A percentile compares a stretch with the other conserved stretches of the same genome.
phyloP scores from a whole-genome alignment of 2,329 filamentous ascomycete genomes.

The Lanzia echinophila region DNA sequence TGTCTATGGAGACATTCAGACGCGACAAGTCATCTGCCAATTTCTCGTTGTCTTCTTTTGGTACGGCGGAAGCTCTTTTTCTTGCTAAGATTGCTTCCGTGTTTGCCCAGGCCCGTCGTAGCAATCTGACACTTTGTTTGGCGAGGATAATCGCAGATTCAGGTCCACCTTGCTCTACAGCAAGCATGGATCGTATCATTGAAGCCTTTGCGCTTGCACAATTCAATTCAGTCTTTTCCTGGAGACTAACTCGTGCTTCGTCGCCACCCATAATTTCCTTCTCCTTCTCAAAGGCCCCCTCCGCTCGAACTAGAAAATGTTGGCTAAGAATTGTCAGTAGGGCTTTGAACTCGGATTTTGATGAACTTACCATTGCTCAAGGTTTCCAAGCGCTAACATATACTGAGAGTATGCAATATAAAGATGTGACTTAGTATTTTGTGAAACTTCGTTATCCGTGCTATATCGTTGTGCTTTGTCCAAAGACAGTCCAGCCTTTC shows the following conservation, averaged over 20 bases:
- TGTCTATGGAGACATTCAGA: slow-evolving; percentile 31
- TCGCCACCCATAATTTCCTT: slow-evolving; percentile 15
- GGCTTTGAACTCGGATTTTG: neutral
- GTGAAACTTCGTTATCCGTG: slow-evolving; percentile 34
- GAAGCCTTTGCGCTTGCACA: slow-evolving; percentile 33
- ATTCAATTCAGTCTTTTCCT: slow-evolving; percentile 23
- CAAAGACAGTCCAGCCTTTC: slow-evolving; percentile 51
- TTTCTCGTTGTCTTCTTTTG: slow-evolving; percentile 20
- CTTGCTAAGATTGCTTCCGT: slow-evolving; percentile 25
- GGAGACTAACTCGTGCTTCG: slow-evolving; percentile 12
- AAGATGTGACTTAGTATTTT: slow-evolving; percentile 46
- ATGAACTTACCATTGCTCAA: slow-evolving; percentile 50
- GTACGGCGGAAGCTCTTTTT: neutral
- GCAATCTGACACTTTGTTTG: slow-evolving; percentile 47
- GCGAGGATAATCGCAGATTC: slow-evolving; percentile 52
- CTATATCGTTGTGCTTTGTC: slow-evolving; percentile 49
- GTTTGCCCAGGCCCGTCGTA: slow-evolving; percentile 35
- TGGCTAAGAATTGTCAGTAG: slow-evolving; percentile 24
- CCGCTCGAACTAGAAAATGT: slow-evolving; percentile 24
- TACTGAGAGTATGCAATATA: slow-evolving; percentile 72
- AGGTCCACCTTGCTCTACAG: slow-evolving; percentile 42
- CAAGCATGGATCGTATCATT: slow-evolving; percentile 30
- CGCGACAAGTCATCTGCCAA: slow-evolving; percentile 30
- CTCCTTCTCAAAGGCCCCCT: slow-evolving; percentile 22
- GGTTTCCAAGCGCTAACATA: slow-evolving; percentile 57